Evolutionary conservation across 1,139 yeast species (phyloP).

Genomic region (Blastobotrys arbuscula): DNA sequence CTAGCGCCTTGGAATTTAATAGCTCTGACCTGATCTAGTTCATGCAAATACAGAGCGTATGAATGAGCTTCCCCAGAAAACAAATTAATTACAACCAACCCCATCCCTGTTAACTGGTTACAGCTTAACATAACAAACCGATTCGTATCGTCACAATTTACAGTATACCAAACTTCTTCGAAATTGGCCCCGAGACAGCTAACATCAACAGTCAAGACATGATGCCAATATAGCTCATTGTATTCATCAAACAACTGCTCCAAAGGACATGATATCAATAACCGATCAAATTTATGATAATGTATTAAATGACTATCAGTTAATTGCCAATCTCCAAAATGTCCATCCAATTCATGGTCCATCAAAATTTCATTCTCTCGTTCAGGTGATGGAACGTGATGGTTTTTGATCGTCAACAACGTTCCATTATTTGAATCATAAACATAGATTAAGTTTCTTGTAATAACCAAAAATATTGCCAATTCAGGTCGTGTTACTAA

Average conservation of each 20-base stretch:
- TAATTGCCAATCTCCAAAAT: conserved; percentile 8
- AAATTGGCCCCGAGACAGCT: conserved; percentile 2
- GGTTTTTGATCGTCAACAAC: background rate
- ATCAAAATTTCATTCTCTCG: background rate
- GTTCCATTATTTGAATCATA: background rate
- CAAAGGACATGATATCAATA: conserved; percentile 7
- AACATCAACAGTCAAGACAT: conserved; percentile 2
- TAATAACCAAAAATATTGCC: background rate
- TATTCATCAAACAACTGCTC: background rate
- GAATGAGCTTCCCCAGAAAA: conserved; percentile 1
- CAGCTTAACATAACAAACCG: conserved; percentile 6
- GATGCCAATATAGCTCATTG: conserved; percentile 5
- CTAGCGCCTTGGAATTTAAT: conserved; percentile 4
- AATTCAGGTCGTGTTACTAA: conserved; percentile 4
- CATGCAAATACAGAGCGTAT: conserved; percentile 8
- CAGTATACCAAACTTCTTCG: conserved; percentile 3
- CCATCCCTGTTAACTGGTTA: conserved; percentile 9
- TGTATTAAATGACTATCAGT: conserved; percentile 8
- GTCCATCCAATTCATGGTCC: conserved; percentile 1
- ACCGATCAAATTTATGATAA: background rate
- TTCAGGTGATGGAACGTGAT: background rate
- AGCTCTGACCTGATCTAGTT: conserved; percentile 7
- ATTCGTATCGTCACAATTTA: conserved; percentile 3
- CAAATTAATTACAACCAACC: conserved; percentile 6
- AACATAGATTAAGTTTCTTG: background rate